phyloP scores from a whole-genome alignment of 768 basidiomycete species.

The Dictyophora rubrovolvata region DNA sequence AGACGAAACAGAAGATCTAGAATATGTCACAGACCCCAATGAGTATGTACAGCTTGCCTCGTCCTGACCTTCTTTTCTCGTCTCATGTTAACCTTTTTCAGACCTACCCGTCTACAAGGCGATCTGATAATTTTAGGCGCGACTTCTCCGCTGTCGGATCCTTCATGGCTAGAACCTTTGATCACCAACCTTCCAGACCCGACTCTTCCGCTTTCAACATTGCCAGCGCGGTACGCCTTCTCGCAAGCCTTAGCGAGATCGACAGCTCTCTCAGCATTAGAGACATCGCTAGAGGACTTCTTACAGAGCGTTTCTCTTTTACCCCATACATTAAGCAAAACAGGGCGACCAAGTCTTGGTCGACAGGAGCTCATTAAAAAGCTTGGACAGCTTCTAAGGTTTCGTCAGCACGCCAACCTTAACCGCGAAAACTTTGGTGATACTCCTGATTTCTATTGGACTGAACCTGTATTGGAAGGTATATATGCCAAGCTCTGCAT shows the following conservation, averaged over 20 bases:
- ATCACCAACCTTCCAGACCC: constrained; percentile 34
- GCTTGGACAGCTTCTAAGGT: constrained; percentile 82
- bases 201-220: constrained; percentile 52
- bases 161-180: constrained; percentile 30
- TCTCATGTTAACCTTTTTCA: constrained; percentile 22
- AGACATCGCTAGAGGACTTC: constrained; percentile 74
- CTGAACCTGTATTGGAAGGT: constrained; percentile 85
- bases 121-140: constrained; percentile 85
- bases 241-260: constrained; percentile 88
- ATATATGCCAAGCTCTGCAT: constrained; percentile 15
- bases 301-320: constrained; percentile 73
- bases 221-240: constrained; percentile 82
- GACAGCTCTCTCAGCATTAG: constrained; percentile 79
- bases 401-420: constrained; percentile 86
- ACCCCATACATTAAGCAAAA: constrained; percentile 64
- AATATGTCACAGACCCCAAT: constrained; percentile 83
- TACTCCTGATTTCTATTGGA: constrained; percentile 90
- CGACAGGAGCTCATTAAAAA: constrained; percentile 83
- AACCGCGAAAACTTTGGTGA: constrained; percentile 84
- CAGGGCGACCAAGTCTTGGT: constrained; percentile 75
- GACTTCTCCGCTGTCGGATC: constrained; percentile 43
- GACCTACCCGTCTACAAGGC: constrained; percentile 80
- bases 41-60: constrained; percentile 44
- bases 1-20: constrained; percentile 80
- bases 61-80: background rate